Conservation (phyloP, 352 stramenopile species). For the Aphanomyces euteiches region DNA sequence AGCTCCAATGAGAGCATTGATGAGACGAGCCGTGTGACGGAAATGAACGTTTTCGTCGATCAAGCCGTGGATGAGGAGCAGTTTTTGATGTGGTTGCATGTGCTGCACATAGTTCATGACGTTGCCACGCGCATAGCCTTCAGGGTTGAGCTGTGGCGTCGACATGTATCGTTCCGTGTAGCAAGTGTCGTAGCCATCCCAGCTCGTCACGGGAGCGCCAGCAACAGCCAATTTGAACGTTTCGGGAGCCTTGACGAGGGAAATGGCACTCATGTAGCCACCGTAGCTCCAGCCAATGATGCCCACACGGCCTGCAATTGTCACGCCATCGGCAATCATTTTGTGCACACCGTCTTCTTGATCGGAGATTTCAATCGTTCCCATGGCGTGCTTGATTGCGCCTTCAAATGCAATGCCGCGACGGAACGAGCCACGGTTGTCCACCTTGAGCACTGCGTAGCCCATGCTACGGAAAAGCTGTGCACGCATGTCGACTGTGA, state of each 20-base stretch:
- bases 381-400: conserved; percentile 91
- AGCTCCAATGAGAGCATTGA: conserved; percentile 92
- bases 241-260: conserved; percentile 92
- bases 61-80: conserved; percentile 95
- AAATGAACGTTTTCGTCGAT: conserved; percentile 99
- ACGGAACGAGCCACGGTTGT: conserved; percentile 93
- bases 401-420: conserved; percentile 91
- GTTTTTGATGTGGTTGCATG: conserved; percentile 83
- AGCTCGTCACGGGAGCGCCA: conserved; percentile 95
- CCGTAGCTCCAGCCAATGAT: conserved; percentile 99
- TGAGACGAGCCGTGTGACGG: conserved; percentile 94
- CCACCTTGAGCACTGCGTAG: conserved; percentile 95
- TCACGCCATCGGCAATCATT: conserved; percentile 83
- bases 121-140: conserved; percentile 85
- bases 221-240: conserved; percentile 95
- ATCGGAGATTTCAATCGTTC: conserved; percentile 85
- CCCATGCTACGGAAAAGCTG: conserved; percentile 90
- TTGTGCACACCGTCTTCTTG: conserved; percentile 77
- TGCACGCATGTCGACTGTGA: conserved; percentile 91
- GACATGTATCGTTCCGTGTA: conserved; percentile 99
- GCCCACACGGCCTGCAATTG: conserved; percentile 81
- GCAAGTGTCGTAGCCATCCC: conserved; percentile 98
- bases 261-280: conserved; percentile 96
- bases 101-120: conserved; percentile 92
- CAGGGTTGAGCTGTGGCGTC: conserved; percentile 88